Evolutionary conservation across 768 basidiomycete genomes (phyloP).

Genomic region (Sporobolomyces phaffii): DNA sequence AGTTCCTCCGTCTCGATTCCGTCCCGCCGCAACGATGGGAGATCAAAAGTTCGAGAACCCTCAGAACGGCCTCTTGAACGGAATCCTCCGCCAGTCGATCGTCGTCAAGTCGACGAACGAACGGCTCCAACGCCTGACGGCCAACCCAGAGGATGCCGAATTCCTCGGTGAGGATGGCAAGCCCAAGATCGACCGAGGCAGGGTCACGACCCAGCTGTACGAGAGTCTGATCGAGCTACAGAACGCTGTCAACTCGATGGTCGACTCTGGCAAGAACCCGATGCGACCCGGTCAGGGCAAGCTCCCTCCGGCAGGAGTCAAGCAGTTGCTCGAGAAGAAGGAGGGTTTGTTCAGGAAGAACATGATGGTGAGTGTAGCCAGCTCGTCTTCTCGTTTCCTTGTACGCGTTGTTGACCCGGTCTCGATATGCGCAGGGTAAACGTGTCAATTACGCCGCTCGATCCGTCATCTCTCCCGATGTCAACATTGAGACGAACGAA

Average conservation of each 20-base stretch:
- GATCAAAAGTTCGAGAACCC: slow-evolving; percentile 92
- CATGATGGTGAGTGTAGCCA: slow-evolving; percentile 91
- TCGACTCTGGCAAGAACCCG: slow-evolving; percentile 95
- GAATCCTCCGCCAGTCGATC: slow-evolving; percentile 72
- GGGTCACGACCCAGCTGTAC: slow-evolving; percentile 63
- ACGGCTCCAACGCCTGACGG: slow-evolving; percentile 58
- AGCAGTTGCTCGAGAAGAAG: slow-evolving; percentile 96
- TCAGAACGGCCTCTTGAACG: slow-evolving; percentile 82
- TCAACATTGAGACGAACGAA: slow-evolving; percentile 98
- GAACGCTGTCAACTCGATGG: slow-evolving; percentile 89
- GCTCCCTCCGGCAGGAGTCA: slow-evolving; percentile 83
- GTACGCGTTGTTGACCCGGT: too few relatives aligned
- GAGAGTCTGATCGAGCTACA: slow-evolving; percentile 84
- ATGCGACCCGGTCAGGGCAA: slow-evolving; percentile 76
- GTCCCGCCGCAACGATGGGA: slow-evolving; percentile 84
- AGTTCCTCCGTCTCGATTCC: slow-evolving; percentile 89
- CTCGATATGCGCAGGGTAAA: slow-evolving; percentile 95
- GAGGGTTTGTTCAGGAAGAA: slow-evolving; percentile 96
- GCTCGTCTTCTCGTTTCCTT: slow-evolving; percentile 41
- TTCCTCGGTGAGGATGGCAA: slow-evolving; percentile 45
- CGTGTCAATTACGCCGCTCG: slow-evolving; percentile 98
- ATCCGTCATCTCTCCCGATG: slow-evolving; percentile 99
- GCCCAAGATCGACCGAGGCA: slow-evolving; percentile 55
- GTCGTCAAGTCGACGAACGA: slow-evolving; percentile 69
- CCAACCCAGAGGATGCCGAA: slow-evolving; percentile 51